Conservation (phyloP, 1,284 basidiomycete genomes). For the Ganoderma meredithae region DNA sequence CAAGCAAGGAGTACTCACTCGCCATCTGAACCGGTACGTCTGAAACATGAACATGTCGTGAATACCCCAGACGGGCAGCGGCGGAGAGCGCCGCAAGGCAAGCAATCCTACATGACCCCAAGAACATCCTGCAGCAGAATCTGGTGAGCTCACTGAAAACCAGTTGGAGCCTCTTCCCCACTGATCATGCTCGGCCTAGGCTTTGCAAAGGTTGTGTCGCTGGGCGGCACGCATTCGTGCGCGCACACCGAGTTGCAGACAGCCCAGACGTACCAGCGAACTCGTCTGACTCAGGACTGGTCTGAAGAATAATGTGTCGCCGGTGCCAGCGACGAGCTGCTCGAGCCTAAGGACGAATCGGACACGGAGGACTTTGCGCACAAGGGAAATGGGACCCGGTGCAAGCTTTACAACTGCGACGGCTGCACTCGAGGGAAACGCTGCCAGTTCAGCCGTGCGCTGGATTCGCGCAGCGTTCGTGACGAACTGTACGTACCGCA, state of each 20-base stretch:
- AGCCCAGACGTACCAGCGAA: not conserved
- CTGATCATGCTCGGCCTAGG: not conserved
- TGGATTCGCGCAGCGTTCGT: conserved; percentile 57
- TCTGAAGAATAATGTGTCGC: conserved; percentile 29
- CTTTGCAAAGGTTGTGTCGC: not conserved
- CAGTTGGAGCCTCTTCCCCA: not conserved
- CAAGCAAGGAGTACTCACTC: conserved; percentile 37
- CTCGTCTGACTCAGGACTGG: conserved; percentile 36
- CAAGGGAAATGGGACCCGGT: conserved; percentile 56
- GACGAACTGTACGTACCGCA: conserved; percentile 52
- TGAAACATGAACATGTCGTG: not conserved
- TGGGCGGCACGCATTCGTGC: not conserved
- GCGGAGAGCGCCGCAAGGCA: conserved; percentile 51
- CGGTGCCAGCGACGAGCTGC: conserved; percentile 53
- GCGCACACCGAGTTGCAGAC: not conserved
- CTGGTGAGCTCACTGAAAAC: conserved; percentile 44
- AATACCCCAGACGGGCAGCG: conserved; percentile 34
- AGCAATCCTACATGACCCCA: conserved; percentile 51
- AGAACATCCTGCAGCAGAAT: conserved; percentile 38
- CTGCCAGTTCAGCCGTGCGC: conserved; percentile 60
- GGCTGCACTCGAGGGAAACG: conserved; percentile 48
- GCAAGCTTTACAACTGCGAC: conserved; percentile 56
- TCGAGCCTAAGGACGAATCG: conserved; percentile 34
- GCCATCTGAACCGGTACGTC: not conserved
- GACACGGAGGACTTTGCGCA: conserved; percentile 59